A percentile compares a stretch with the other conserved stretches of the same genome.
These are phyloP conservation scores for Mortierella sp. DNA, from an alignment of 371 early-diverging fungal genomes.

Conservation along the genomic window DNA sequence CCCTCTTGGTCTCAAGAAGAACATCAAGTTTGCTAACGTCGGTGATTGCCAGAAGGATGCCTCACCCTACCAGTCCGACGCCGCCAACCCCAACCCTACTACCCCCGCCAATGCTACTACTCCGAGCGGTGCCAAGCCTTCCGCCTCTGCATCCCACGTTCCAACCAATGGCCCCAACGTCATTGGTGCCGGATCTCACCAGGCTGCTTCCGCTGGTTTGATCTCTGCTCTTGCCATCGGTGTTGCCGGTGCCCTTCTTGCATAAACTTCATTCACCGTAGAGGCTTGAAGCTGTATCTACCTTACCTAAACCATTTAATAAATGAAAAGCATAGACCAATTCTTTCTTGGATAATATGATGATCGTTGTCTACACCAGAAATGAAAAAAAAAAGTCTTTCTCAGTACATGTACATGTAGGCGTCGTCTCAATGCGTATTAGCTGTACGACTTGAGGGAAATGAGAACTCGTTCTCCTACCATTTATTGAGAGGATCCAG, in stretches of 20 bases:
- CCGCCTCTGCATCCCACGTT: background rate
- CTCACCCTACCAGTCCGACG: constrained; percentile 37
- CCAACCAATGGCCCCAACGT: constrained; percentile 3
- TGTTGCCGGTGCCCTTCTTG: constrained; percentile 31
- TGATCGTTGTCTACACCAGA: too few species aligned
- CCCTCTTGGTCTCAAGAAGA: constrained; percentile 31
- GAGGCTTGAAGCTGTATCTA: background rate
- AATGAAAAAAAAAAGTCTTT: too few species aligned
- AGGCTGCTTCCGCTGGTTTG: constrained; percentile 4
- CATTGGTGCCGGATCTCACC: background rate
- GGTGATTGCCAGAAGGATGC: constrained; percentile 42
- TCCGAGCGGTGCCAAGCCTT: background rate
- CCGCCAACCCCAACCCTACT: constrained; percentile 19
- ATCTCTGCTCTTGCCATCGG: constrained; percentile 20
- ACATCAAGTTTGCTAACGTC: constrained; percentile 46
- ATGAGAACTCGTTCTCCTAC: too few species aligned
- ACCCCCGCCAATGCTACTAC: background rate
- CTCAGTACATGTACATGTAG: too few species aligned
- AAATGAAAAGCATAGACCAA: too few species aligned
- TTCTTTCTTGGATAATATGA: too few species aligned
- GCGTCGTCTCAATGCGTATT: too few species aligned
- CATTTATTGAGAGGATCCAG: too few species aligned
- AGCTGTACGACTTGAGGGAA: too few species aligned
- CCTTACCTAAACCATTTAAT: background rate
- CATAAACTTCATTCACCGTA: constrained; percentile 13